phyloP scores from a whole-genome alignment of 805 yeast genomes.

The Saturnispora hagleri region DNA sequence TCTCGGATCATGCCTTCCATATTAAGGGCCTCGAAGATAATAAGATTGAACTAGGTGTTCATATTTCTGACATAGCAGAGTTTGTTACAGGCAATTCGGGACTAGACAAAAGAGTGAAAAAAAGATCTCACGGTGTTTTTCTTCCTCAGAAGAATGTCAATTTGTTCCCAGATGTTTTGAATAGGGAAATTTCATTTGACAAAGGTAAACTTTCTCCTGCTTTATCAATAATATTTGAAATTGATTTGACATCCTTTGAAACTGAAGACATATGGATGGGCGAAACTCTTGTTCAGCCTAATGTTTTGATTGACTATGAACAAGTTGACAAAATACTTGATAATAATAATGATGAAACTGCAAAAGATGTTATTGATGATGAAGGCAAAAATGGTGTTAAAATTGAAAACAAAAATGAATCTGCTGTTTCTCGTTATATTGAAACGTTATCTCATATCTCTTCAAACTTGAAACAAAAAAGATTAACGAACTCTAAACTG shows the following conservation, averaged over 20 bases:
- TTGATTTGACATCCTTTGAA: slow-evolving; percentile 63
- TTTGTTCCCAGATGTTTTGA: slow-evolving; percentile 59
- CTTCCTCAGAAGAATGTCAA: slow-evolving; percentile 68
- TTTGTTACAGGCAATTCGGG: slow-evolving; percentile 64
- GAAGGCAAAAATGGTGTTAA: slow-evolving; percentile 17
- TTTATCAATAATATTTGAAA: slow-evolving; percentile 68
- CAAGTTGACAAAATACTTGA: slow-evolving; percentile 45
- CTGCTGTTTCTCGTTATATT: slow-evolving; percentile 52
- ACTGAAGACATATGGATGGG: slow-evolving; percentile 71
- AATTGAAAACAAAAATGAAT: slow-evolving; percentile 31
- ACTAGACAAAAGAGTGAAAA: slow-evolving; percentile 82
- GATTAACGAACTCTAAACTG: slow-evolving; percentile 43
- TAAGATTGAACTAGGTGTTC: slow-evolving; percentile 75
- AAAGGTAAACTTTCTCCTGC: slow-evolving; percentile 56
- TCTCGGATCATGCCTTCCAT: slow-evolving; percentile 74
- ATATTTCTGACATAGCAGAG: slow-evolving; percentile 70
- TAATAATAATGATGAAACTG: neutral
- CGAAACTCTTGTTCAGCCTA: slow-evolving; percentile 62
- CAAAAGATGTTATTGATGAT: neutral
- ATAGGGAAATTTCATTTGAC: slow-evolving; percentile 50
- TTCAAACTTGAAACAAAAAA: slow-evolving; percentile 58
- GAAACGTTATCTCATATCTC: slow-evolving; percentile 57
- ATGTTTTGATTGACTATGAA: slow-evolving; percentile 43
- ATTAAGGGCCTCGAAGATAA: slow-evolving; percentile 54
- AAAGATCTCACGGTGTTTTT: slow-evolving; percentile 82